Conservation (phyloP, 2,329 filamentous ascomycete species). For the Beauveria sp. region DNA sequence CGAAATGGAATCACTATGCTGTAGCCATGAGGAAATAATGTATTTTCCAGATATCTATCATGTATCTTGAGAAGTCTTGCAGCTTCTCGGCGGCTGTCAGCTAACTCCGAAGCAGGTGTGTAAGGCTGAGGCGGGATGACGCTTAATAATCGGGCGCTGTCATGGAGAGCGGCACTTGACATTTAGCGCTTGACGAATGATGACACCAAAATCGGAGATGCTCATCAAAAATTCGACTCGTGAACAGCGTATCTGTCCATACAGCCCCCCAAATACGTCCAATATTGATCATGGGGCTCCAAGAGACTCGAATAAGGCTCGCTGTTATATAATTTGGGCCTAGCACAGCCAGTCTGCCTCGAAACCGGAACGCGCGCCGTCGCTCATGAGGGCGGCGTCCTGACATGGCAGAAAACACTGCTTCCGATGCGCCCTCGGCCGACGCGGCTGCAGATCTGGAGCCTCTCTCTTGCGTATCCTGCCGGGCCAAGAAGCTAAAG, state of each 20-base stretch:
- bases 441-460: slow-evolving; percentile 22
- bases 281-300: neutral
- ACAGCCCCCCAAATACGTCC: neutral
- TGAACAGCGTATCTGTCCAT: neutral
- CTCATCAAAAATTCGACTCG: neutral
- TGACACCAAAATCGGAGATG: neutral
- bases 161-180: neutral
- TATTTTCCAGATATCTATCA: too few species aligned
- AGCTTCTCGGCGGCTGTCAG: neutral
- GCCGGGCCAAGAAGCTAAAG: slow-evolving; percentile 75
- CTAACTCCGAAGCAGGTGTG: neutral
- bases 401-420: slow-evolving; percentile 3
- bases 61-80: neutral
- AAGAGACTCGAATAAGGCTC: neutral
- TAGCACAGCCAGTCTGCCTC: neutral
- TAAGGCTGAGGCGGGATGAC: neutral
- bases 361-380: neutral
- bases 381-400: neutral
- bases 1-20: neutral
- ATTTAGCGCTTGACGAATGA: slow-evolving; percentile 3
- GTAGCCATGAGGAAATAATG: too few species aligned
- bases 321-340: neutral
- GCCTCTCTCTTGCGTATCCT: slow-evolving; percentile 72
- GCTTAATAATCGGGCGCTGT: slow-evolving; percentile 8
- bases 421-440: neutral